Base-by-base conservation (phyloP, 176 grass and related monocot species). In the Neostapfia colusana region DNA sequence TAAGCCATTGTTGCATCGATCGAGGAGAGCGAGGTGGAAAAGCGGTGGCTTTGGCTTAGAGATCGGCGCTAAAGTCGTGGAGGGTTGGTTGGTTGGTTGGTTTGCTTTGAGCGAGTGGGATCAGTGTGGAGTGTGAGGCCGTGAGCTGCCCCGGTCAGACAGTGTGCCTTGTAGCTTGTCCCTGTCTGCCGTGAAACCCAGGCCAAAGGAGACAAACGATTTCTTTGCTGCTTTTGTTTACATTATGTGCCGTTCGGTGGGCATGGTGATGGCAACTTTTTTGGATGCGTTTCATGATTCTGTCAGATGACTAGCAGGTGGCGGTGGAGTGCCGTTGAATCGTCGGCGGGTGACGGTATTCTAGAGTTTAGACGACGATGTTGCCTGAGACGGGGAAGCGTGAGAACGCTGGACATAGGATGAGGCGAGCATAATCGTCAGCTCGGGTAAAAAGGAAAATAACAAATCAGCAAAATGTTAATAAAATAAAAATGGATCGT, bases 21-120 rank as follows among this genome's bases (percentile, higher is more conserved):
- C 21, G 58, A 46, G 38, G 63, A 41, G 59, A 74, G 48, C 21
- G 58, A 46, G 38, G 63, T 16, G 38, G 43, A 10, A 28, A 23
- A 24, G 71, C 38, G 48, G 46, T 9, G 46, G 48, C 38, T 54
- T 68, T 12, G 38, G 50, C 50, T 36, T 67, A 9, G 80, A 67
- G 49, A 74, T 57, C 18, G 80, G 70, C 39, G 78, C 58, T 57
- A 81, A 86, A 64, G 75, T 68, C 64, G 65, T 16, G 78, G 78
- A 15, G 63, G 48, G 16, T 18, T 50, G 5, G 70, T 51, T 54
- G 48, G 16, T 18, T 50, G 5, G 70, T 51, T 54, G 21, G 66
- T 56, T 17, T 15, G 72, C 66, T 66, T 75, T 57, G 70, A 62
- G 63, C 31, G 38, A 82, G 85, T 72, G 66, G 67, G 44, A 23